Base-by-base conservation (phyloP, 257 asterid species). In the Ophiorrhiza pumila region DNA sequence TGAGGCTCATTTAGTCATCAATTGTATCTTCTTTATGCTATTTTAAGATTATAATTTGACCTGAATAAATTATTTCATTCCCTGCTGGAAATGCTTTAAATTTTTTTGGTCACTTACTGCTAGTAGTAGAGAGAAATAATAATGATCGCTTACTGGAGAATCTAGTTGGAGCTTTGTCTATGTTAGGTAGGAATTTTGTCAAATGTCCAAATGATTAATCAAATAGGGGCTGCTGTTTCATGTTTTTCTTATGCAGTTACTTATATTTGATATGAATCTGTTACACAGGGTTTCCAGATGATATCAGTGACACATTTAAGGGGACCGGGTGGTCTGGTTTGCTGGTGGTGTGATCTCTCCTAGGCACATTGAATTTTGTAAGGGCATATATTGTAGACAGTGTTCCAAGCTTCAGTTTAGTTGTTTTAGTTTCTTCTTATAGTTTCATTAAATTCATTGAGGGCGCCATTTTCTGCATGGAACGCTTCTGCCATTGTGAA, bases 261-360 rank as follows among this genome's bases (percentile, higher is more conserved):
- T 11, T 39, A 1, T 22, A 41, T 60, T 60, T 23, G 32, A 5
- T n/a, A 25, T 27, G 12, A 67, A 50, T n/a, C 34, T 68, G 37
- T 76, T 63, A 63, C 89, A 87, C 89, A 87, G 95, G 87, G 81
- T 73, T 52, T 50, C 13, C 57, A 74, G 61, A 29, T 73, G 76
- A 76, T 72, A 65, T 74, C 72, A 74, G 71, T 82, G 65, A 65
- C 12, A 15, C 71, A 79, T 79, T 74, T 71, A 63, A 43, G 86
- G 87, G 80, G 29, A 86, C 89, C 78, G 59, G 76, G 62, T 78
- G 86, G 86, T 81, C 92, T 65, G 41, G 68, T 69, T 64, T 68
- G 85, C 70, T 58, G 77, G 91, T 87, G 93, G 82, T 79, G 87
- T 87, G 86, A 83, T 82, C 65, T 82, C 65, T 80, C 75, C 68